Conservation (phyloP, 2,329 filamentous ascomycete species). For the Akanthomyces muscarius region DNA sequence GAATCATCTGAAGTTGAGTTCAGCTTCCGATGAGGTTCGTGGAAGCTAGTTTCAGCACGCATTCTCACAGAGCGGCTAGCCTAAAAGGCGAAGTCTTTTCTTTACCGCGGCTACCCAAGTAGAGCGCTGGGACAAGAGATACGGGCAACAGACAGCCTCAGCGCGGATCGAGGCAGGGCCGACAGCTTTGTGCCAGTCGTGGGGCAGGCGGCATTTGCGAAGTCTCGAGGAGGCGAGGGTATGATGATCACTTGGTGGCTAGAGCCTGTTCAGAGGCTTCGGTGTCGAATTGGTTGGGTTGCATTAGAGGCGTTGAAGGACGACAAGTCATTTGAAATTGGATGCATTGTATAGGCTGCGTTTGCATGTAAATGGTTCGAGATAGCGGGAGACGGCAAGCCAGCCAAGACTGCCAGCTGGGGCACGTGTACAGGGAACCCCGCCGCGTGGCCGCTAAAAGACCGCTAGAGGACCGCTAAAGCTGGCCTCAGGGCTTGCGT, state of each 20-base stretch:
- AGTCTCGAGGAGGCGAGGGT: background rate
- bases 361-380: background rate
- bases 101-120: conserved; percentile 10
- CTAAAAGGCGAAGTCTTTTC: background rate
- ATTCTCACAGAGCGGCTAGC: background rate
- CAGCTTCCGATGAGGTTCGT: background rate
- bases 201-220: background rate
- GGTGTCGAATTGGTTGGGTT: background rate
- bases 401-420: background rate
- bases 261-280: background rate
- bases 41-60: no score
- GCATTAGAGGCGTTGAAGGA: background rate
- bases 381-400: background rate
- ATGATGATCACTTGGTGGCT: background rate
- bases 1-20: background rate
- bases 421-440: conserved; percentile 4
- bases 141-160: background rate
- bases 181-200: background rate
- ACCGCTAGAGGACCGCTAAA: background rate
- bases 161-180: background rate
- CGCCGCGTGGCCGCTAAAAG: background rate
- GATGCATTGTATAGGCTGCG: background rate
- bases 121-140: background rate
- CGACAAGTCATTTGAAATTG: background rate
- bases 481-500: background rate